These are phyloP conservation scores for Penicillium pulvis DNA, from an alignment of 495 filamentous ascomycete genomes.

Conservation along the genomic window DNA sequence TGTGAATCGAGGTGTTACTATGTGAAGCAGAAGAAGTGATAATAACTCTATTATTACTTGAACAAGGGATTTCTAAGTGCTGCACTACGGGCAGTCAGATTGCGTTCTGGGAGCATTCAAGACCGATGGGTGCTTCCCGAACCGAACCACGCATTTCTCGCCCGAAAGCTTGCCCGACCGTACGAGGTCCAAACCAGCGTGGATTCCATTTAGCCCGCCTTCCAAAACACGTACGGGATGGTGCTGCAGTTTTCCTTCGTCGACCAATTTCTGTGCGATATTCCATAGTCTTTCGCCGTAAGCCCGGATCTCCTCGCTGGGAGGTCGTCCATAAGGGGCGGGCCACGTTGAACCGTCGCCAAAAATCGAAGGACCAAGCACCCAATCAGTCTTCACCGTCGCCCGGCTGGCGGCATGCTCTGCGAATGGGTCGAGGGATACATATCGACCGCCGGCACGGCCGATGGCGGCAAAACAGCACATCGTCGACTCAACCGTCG, in stretches of 20 bases:
- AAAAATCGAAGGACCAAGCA: neutral
- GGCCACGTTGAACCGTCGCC: neutral
- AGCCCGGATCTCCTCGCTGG: neutral
- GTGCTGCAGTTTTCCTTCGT: neutral
- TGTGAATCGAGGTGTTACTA: too few relatives aligned
- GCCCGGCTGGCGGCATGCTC: too few relatives aligned
- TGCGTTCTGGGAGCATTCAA: too few relatives aligned
- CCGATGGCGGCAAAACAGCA: conserved; percentile 1
- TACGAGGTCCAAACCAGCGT: too few relatives aligned
- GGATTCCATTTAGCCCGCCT: too few relatives aligned
- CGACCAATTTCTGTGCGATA: neutral
- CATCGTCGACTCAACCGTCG: neutral
- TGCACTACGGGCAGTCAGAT: too few relatives aligned
- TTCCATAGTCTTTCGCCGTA: neutral
- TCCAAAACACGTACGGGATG: neutral
- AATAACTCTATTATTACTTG: too few relatives aligned
- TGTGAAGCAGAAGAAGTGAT: too few relatives aligned
- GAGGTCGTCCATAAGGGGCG: neutral
- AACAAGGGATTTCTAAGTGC: too few relatives aligned
- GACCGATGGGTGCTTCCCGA: too few relatives aligned
- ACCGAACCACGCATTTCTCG: too few relatives aligned
- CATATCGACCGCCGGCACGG: neutral
- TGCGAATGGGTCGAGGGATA: neutral
- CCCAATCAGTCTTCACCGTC: neutral
- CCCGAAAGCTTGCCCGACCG: too few relatives aligned